Evolutionary conservation across 2,329 filamentous ascomycete species (phyloP), one percentile per base, ranked within the genome.

Genomic region (Penicillium frequentans): DNA sequence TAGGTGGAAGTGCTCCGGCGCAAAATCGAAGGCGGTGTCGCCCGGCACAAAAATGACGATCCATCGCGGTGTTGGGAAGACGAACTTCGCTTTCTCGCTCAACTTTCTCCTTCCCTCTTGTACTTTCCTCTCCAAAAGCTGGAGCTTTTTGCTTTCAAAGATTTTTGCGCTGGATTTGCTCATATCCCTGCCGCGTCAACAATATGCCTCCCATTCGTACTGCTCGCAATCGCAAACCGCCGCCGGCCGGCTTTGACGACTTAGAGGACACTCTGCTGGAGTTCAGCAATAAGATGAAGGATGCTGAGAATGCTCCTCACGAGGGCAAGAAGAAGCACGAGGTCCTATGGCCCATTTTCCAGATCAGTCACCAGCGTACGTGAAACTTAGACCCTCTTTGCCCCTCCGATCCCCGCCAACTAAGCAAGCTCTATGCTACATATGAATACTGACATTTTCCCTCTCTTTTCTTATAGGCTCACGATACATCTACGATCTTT

Each of bases 311-410:
- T 76, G 89, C 92, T 48, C 88, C 91, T 19, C 84, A 87, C 66
- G 77, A 90, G 79, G 73, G 90, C 79, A 84, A 91, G 84, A 83
- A 90, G 86, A 93, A 93, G 73, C 90, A 97, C 72, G 91, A 98
- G 77, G 90, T 91, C 65, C 85, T 93, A 63, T 99, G 95, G 95
- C 93, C 95, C 59, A 92, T 99, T 64, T 98, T 99, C 72, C 93
- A 98, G 75, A 97, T 99, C 72, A 89, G 89, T 24, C 95, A 99
- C 77, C 92, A 97, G 77, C 87, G 93, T 79, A 88, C 79, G 76
- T 53, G 29, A 10, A 33, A 37, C 35, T 16, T 70, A 47, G n/a
- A 19, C 9, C 11, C 24, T 43, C 13, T 39, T 35, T 49, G 29
- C 46, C 45, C 52, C 52, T 49, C 44, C 43, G 24, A 26, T 45